Evolutionary conservation across 2,329 filamentous ascomycete species (phyloP).

Genomic region (Aphanoascus verrucosus): DNA sequence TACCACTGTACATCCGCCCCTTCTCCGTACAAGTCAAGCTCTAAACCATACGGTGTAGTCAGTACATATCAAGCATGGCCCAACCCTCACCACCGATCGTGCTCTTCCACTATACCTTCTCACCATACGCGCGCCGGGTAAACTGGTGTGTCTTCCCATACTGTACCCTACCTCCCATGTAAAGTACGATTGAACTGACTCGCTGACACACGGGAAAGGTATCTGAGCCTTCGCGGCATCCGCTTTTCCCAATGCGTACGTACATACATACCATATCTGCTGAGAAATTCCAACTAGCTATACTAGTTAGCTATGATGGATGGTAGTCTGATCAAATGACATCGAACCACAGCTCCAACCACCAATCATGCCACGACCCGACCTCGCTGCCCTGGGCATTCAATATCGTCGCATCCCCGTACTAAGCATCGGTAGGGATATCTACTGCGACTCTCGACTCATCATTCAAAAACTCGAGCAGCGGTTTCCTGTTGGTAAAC

Average conservation of each 20-base stretch:
- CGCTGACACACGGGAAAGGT: constrained; percentile 38
- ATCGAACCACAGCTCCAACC: constrained; percentile 53
- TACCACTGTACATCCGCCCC: neutral
- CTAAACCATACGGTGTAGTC: neutral
- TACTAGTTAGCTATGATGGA: neutral
- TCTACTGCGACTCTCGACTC: constrained; percentile 60
- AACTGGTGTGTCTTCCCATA: constrained; percentile 32
- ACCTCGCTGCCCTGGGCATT: constrained; percentile 51
- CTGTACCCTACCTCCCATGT: neutral
- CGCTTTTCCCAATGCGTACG: constrained; percentile 57
- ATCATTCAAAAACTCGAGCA: constrained; percentile 56
- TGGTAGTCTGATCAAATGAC: constrained; percentile 4
- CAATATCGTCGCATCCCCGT: constrained; percentile 60
- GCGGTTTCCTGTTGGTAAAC: constrained; percentile 39
- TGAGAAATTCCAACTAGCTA: neutral
- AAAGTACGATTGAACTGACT: neutral
- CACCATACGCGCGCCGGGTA: constrained; percentile 54
- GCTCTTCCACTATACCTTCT: constrained; percentile 56
- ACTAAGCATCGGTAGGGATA: constrained; percentile 53
- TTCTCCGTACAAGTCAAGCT: neutral
- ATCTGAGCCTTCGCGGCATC: constrained; percentile 55
- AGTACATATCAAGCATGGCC: neutral
- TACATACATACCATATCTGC: too few species aligned
- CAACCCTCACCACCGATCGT: constrained; percentile 36
- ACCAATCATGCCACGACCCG: constrained; percentile 53